phyloP scores from a whole-genome alignment of 768 basidiomycete genomes.

The Krasilnikovozyma curviuscula region DNA sequence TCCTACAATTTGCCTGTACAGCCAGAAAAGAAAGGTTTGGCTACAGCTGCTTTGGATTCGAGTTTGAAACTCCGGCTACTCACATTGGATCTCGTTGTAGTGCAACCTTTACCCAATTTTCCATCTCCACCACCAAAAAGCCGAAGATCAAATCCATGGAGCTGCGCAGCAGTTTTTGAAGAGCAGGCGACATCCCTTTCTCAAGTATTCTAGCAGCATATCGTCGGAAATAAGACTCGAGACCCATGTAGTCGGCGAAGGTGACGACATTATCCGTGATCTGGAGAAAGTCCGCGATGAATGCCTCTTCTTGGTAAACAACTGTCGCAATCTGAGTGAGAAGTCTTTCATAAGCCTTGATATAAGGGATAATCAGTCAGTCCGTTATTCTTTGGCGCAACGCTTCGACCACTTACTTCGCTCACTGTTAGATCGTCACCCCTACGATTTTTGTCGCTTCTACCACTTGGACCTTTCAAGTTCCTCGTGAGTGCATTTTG shows the following conservation, averaged over 20 bases:
- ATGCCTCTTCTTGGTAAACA: constrained; percentile 67
- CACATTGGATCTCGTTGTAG: constrained; percentile 59
- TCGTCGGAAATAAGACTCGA: constrained; percentile 84
- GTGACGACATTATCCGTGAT: constrained; percentile 61
- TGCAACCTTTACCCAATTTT: constrained; percentile 63
- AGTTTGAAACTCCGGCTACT: constrained; percentile 19
- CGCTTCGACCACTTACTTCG: constrained; percentile 44
- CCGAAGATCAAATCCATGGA: constrained; percentile 93
- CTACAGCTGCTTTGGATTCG: neutral
- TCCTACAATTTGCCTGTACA: constrained; percentile 59
- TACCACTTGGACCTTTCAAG: too few species aligned
- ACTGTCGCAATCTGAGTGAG: constrained; percentile 49
- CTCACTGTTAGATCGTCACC: constrained; percentile 47
- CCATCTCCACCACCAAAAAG: constrained; percentile 65
- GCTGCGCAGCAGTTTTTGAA: constrained; percentile 59
- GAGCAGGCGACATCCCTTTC: constrained; percentile 40
- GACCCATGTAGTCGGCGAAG: constrained; percentile 83
- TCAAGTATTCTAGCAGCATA: constrained; percentile 57
- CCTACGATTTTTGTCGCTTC: too few species aligned
- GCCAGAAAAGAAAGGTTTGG: neutral
- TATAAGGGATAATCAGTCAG: neutral
- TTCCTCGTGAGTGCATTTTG: too few species aligned
- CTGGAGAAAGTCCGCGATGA: constrained; percentile 78
- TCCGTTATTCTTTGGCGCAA: too few species aligned
- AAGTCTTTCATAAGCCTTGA: constrained; percentile 51